Percentiles rank a stretch among this genome's conserved stretches.
These are phyloP conservation scores for Saturnispora zaruensis DNA, from an alignment of 805 yeast genomes.

Conservation along the genomic window DNA sequence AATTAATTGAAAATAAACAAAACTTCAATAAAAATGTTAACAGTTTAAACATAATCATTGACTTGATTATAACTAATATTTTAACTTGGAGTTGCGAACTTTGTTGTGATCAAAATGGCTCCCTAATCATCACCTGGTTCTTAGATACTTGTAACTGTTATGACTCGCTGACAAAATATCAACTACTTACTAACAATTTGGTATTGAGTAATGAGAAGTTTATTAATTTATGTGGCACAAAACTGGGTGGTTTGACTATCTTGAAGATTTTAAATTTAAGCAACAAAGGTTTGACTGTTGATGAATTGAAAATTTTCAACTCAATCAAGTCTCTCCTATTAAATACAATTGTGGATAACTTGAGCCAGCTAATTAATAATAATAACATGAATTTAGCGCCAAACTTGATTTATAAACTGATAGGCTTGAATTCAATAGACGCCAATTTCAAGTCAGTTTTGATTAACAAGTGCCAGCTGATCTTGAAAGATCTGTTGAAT, in stretches of 20 bases:
- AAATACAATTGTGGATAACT: constrained; percentile 1
- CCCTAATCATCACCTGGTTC: constrained; percentile 86
- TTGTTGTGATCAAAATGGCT: constrained; percentile 79
- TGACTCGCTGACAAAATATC: constrained; percentile 46
- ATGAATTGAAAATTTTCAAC: constrained; percentile 19
- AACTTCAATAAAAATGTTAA: constrained; percentile 26
- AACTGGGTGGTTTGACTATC: constrained; percentile 75
- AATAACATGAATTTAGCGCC: constrained; percentile 35
- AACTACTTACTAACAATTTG: constrained; percentile 35
- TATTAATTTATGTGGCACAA: constrained; percentile 30
- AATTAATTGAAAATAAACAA: constrained; percentile 24
- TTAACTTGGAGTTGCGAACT: constrained; percentile 70
- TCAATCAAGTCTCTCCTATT: constrained; percentile 17
- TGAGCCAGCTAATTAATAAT: neutral
- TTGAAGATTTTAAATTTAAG: constrained; percentile 63
- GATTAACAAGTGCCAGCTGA: constrained; percentile 50
- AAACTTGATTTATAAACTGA: constrained; percentile 68
- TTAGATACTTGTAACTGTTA: constrained; percentile 66
- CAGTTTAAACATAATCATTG: constrained; percentile 47
- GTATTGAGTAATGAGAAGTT: constrained; percentile 12
- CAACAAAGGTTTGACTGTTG: constrained; percentile 23
- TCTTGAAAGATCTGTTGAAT: constrained; percentile 51
- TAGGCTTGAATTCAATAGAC: constrained; percentile 64
- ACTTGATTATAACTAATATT: constrained; percentile 68
- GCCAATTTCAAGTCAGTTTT: constrained; percentile 49